phyloP scores from a whole-genome alignment of 176 grass and related monocot species.

The Oryza brachyantha region DNA sequence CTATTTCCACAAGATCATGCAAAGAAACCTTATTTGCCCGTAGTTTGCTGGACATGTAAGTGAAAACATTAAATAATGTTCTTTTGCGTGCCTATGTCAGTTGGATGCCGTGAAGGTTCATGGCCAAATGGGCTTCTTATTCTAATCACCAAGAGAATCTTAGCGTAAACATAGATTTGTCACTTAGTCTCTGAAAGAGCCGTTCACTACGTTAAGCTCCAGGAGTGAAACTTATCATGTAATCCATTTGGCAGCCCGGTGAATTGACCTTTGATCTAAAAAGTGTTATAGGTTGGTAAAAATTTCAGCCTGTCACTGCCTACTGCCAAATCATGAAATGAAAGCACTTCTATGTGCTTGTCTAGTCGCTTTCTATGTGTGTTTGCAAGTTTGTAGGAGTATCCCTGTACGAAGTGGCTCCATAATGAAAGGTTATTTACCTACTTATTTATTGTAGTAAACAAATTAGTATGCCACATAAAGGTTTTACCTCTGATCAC shows the following conservation, averaged over 20 bases:
- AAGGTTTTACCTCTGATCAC: not conserved
- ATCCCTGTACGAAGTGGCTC: not conserved
- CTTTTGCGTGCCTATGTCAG: conserved; percentile 20
- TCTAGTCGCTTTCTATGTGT: not conserved
- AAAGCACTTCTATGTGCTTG: conserved; percentile 3
- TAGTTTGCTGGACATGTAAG: conserved; percentile 43
- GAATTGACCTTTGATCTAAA: conserved; percentile 28
- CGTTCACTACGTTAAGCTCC: not conserved
- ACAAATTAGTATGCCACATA: not conserved
- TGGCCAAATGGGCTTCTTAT: conserved; percentile 39
- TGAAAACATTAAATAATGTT: conserved; percentile 39
- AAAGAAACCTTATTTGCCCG: conserved; percentile 44
- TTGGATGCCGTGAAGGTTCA: conserved; percentile 42
- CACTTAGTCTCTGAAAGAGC: conserved; percentile 5
- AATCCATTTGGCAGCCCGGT: not conserved
- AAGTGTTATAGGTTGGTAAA: not conserved
- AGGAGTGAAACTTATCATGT: conserved; percentile 7
- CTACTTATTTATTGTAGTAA: not conserved
- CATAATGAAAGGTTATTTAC: not conserved
- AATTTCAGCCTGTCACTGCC: not conserved
- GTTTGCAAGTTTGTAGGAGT: not conserved
- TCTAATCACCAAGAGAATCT: conserved; percentile 17
- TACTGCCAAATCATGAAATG: not conserved
- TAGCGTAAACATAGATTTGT: conserved; percentile 34
- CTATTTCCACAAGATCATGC: conserved; percentile 44